Conservation (phyloP, 1,284 basidiomycete species). For the Sporisorium iseilematis-ciliati region DNA sequence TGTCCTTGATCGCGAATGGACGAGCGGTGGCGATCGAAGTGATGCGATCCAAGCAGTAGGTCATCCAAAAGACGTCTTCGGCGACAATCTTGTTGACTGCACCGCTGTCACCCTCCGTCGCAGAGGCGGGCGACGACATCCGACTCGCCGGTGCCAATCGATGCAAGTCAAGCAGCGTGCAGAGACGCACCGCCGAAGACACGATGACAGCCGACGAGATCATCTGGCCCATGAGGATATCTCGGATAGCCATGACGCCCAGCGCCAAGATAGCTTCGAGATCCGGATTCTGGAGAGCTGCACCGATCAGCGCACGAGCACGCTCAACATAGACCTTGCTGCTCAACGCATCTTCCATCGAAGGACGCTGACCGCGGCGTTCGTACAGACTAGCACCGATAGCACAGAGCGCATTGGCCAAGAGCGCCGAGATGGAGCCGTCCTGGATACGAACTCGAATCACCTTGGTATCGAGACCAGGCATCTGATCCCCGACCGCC, state of each 20-base stretch:
- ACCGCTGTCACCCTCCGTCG: constrained; percentile 2
- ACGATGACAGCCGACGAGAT: constrained; percentile 34
- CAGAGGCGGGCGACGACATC: constrained; percentile 11
- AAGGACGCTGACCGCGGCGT: constrained; percentile 13
- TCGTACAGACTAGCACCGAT: constrained; percentile 42
- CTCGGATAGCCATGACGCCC: constrained; percentile 41
- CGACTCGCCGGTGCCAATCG: constrained; percentile 15
- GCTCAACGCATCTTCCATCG: constrained; percentile 15
- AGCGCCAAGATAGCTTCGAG: constrained; percentile 41
- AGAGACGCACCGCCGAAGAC: constrained; percentile 34
- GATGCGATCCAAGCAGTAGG: constrained; percentile 47
- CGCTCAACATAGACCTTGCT: constrained; percentile 35
- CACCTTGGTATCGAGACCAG: constrained; percentile 35
- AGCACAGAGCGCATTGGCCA: constrained; percentile 45
- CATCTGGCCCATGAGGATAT: constrained; percentile 33
- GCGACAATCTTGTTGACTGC: constrained; percentile 3
- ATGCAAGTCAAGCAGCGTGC: constrained; percentile 44
- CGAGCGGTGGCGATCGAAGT: constrained; percentile 34
- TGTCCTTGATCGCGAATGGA: constrained; percentile 42
- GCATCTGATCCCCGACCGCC: constrained; percentile 43
- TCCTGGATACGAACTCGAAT: constrained; percentile 26
- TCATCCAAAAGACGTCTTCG: constrained; percentile 38
- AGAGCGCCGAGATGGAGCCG: constrained; percentile 35
- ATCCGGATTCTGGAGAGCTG: constrained; percentile 25
- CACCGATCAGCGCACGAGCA: constrained; percentile 38